Evolutionary conservation across 148 eudicot species (phyloP).

Genomic region (Polygonum maritimum): DNA sequence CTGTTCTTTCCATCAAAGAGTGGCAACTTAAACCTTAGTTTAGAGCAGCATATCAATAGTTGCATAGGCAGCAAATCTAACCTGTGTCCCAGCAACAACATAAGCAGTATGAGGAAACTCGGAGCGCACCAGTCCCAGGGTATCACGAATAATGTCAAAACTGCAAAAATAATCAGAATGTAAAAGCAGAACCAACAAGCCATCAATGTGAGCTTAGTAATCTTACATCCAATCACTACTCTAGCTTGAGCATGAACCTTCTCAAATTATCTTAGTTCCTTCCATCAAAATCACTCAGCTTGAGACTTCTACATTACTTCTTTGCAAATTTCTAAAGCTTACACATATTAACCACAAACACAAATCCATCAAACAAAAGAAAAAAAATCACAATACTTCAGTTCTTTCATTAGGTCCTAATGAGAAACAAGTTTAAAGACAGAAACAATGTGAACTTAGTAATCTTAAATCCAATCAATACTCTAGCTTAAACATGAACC

Average conservation of each 20-base stretch:
- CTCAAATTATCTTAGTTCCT: not conserved
- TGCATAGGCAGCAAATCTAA: conserved; percentile 17
- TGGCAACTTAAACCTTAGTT: not conserved
- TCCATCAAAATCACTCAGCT: not conserved
- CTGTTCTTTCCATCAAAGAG: not conserved
- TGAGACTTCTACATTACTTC: not conserved
- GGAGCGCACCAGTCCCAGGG: conserved; percentile 72
- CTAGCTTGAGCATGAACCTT: not conserved
- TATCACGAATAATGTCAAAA: conserved; percentile 76
- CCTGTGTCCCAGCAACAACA: conserved; percentile 89
- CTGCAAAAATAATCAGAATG: conserved; percentile 32
- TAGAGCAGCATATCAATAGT: not conserved
- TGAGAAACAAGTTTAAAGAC: no score
- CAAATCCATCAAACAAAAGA: not conserved
- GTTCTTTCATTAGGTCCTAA: not conserved
- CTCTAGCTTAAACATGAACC: not conserved
- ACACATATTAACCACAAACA: not conserved
- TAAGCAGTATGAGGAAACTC: conserved; percentile 86
- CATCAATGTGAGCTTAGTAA: not conserved
- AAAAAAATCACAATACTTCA: not conserved
- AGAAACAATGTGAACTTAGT: no score
- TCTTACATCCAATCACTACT: not conserved
- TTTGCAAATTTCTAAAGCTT: not conserved
- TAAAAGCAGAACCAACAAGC: not conserved
- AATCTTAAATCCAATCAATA: not conserved